A percentile compares a stretch with the other conserved stretches of the same genome.
phyloP scores from a whole-genome alignment of 192 early-diverging fungal genomes.

The Diversispora eburnea region DNA sequence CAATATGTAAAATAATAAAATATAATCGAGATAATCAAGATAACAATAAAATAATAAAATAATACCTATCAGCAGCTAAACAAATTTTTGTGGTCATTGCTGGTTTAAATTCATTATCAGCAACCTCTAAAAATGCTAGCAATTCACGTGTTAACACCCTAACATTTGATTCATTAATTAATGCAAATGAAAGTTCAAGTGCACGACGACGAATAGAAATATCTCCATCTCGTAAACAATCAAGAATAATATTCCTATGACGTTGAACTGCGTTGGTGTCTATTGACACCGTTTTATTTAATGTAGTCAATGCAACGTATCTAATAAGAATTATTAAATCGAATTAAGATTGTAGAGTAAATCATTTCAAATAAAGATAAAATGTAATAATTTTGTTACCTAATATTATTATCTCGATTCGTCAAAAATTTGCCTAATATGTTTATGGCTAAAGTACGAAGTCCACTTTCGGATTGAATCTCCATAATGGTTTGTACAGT shows the following conservation, averaged over 20 bases:
- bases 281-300: constrained; percentile 83
- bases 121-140: constrained; percentile 86
- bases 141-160: constrained; percentile 90
- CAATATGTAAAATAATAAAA: background rate
- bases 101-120: constrained; percentile 85
- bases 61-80: constrained; percentile 78
- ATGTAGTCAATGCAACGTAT: constrained; percentile 97
- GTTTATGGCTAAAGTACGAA: constrained; percentile 95
- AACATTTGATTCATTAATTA: constrained; percentile 92
- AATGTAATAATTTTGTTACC: constrained; percentile 44
- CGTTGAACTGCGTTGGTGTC: constrained; percentile 95
- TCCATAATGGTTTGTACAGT: constrained; percentile 96
- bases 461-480: constrained; percentile 82
- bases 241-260: constrained; percentile 93
- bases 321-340: constrained; percentile 37
- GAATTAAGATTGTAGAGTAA: constrained; percentile 20
- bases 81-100: constrained; percentile 90
- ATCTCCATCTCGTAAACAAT: constrained; percentile 93
- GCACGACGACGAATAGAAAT: constrained; percentile 96
- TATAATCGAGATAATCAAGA: too few species aligned
- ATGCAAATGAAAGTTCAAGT: constrained; percentile 91
- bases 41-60: background rate
- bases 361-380: background rate
- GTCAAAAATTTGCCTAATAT: constrained; percentile 95
- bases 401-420: constrained; percentile 96